Conservation (phyloP, 108 stramenopile genomes). For the Schizochytrium sp. region DNA sequence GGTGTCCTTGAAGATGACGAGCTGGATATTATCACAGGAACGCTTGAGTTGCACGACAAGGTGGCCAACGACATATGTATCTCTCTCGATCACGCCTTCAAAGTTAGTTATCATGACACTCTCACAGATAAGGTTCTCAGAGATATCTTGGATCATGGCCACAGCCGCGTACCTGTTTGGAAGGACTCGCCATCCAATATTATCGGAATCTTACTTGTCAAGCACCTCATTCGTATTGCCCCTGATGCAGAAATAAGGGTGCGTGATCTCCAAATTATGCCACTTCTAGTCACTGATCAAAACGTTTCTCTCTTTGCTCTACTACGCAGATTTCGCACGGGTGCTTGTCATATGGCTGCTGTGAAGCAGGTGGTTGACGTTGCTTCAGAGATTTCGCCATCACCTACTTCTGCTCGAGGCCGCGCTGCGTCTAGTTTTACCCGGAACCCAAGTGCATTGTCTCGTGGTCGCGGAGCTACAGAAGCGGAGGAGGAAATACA, state of each 20-base stretch:
- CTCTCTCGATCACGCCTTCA: conserved; percentile 73
- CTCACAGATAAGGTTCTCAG: conserved; percentile 50
- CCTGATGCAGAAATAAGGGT: conserved; percentile 17
- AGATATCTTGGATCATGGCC: conserved; percentile 50
- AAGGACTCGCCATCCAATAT: conserved; percentile 26
- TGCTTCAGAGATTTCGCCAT: conserved; percentile 65
- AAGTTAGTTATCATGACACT: neutral
- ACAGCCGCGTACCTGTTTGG: conserved; percentile 42
- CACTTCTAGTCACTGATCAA: conserved; percentile 19
- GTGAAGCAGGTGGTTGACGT: conserved; percentile 84
- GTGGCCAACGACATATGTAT: conserved; percentile 68
- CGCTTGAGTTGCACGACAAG: conserved; percentile 65
- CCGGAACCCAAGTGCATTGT: neutral
- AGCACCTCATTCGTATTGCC: conserved; percentile 56
- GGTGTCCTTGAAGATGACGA: conserved; percentile 66
- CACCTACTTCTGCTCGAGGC: neutral
- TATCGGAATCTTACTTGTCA: conserved; percentile 36
- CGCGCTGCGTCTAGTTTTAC: neutral
- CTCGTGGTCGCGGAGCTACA: neutral
- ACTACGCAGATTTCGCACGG: conserved; percentile 21
- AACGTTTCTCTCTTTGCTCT: conserved; percentile 53
- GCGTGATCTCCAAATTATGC: conserved; percentile 38
- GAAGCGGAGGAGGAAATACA: neutral
- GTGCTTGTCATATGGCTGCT: conserved; percentile 71
- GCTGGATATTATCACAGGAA: conserved; percentile 1